phyloP scores from a whole-genome alignment of 768 basidiomycete species.

The Tricholoma hemisulphureum region DNA sequence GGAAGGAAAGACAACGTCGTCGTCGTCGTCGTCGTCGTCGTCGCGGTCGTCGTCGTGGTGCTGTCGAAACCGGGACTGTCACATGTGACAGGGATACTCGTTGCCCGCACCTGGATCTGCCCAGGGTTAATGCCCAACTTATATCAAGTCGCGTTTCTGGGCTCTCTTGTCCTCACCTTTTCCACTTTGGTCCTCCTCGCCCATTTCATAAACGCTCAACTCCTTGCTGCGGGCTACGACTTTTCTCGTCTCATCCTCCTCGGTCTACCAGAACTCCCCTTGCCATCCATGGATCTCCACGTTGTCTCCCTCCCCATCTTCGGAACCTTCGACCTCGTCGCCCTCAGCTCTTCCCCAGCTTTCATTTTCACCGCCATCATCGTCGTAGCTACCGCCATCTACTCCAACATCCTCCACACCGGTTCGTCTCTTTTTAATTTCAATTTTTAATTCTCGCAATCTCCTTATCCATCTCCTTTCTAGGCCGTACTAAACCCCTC shows the following conservation, averaged over 20 bases:
- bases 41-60: background rate
- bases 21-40: background rate
- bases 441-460: slow-evolving; percentile 11
- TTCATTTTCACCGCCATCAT: slow-evolving; percentile 53
- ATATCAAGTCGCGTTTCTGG: slow-evolving; percentile 53
- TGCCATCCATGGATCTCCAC: slow-evolving; percentile 22
- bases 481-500: slow-evolving; percentile 65
- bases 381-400: slow-evolving; percentile 49
- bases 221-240: slow-evolving; percentile 57
- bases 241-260: slow-evolving; percentile 60
- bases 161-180: slow-evolving; percentile 50
- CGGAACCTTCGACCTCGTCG: slow-evolving; percentile 38
- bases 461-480: slow-evolving; percentile 7
- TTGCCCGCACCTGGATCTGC: background rate
- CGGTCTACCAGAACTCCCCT: slow-evolving; percentile 42
- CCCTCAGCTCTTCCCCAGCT: slow-evolving; percentile 42
- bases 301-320: slow-evolving; percentile 35
- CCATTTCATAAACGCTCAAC: slow-evolving; percentile 40
- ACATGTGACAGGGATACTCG: no score
- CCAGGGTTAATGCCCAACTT: slow-evolving; percentile 50
- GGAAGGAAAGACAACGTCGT: slow-evolving; percentile 20
- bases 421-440: slow-evolving; percentile 27
- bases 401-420: slow-evolving; percentile 49
- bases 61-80: background rate
- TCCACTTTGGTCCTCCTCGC: slow-evolving; percentile 44